Evolutionary conservation across 2,329 filamentous ascomycete species (phyloP).

Genomic region (Xylaria sp.): DNA sequence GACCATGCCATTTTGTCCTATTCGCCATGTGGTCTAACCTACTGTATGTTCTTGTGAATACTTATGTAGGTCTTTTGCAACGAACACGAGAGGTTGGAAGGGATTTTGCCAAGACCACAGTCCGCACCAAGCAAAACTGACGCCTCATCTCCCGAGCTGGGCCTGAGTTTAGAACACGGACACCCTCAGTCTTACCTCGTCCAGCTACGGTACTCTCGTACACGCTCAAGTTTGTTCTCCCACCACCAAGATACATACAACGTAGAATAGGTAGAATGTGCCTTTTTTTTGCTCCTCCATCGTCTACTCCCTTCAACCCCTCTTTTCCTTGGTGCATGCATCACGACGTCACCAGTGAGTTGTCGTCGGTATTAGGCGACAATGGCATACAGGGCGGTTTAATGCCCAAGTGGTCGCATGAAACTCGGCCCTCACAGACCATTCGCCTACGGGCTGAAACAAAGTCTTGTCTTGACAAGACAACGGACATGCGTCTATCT

Average conservation of each 20-base stretch:
- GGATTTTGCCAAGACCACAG: conserved; percentile 12
- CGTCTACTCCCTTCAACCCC: background rate
- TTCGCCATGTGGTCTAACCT: conserved; percentile 7
- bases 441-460: conserved; percentile 46
- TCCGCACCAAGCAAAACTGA: background rate
- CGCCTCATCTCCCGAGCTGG: conserved; percentile 14
- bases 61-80: conserved; percentile 16
- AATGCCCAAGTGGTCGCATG: conserved; percentile 42
- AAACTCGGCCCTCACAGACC: conserved; percentile 44
- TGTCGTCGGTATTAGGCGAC: conserved; percentile 33
- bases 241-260: conserved; percentile 3
- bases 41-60: conserved; percentile 6
- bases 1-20: background rate
- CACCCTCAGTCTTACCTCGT: background rate
- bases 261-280: no score
- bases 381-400: conserved; percentile 29
- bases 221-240: background rate
- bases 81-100: conserved; percentile 16
- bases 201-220: background rate
- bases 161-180: conserved; percentile 4
- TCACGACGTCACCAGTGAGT: conserved; percentile 35
- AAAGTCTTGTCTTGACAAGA: conserved; percentile 42
- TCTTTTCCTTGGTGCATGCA: conserved; percentile 22
- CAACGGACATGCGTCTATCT: conserved; percentile 34
- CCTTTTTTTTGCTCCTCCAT: conserved; percentile 8